Evolutionary conservation across 176 grass and related monocot species (phyloP).

Genomic region (Chrysopogon serrulatus): DNA sequence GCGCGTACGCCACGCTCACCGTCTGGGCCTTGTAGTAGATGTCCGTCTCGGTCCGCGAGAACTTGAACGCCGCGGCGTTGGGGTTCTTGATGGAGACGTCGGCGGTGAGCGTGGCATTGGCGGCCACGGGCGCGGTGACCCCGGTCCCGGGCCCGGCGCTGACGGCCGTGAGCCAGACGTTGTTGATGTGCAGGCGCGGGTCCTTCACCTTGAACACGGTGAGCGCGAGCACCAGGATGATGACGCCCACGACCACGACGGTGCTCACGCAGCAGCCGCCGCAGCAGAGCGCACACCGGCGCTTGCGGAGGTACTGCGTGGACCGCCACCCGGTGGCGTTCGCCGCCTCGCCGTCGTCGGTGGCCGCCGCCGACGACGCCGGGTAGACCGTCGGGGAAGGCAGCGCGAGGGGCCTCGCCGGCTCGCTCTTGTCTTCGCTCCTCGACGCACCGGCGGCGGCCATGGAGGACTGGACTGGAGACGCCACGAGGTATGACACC

Average conservation of each 20-base stretch:
- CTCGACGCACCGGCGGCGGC: background rate
- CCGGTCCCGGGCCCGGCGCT: background rate
- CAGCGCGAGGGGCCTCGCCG: slow-evolving; percentile 18
- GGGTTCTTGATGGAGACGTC: slow-evolving; percentile 81
- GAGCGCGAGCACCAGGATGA: slow-evolving; percentile 48
- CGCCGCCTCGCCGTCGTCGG: background rate
- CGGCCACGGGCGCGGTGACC: background rate
- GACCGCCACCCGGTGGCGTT: slow-evolving; percentile 28
- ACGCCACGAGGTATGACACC: background rate
- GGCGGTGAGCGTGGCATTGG: slow-evolving; percentile 61
- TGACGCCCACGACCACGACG: slow-evolving; percentile 41
- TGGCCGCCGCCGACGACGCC: background rate
- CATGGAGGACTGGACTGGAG: background rate
- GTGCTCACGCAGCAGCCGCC: slow-evolving; percentile 47
- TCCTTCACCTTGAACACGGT: slow-evolving; percentile 84
- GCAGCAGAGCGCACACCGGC: slow-evolving; percentile 47
- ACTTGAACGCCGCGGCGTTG: slow-evolving; percentile 62
- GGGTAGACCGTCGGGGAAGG: slow-evolving; percentile 42
- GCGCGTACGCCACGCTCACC: slow-evolving; percentile 54
- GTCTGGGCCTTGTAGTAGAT: slow-evolving; percentile 35
- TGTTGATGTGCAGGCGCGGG: slow-evolving; percentile 54
- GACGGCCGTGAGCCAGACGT: slow-evolving; percentile 41
- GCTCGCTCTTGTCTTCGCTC: slow-evolving; percentile 14
- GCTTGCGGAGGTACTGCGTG: slow-evolving; percentile 31
- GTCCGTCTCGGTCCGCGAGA: slow-evolving; percentile 43